Evolutionary conservation across 441 rosid species (phyloP), one percentile per base, ranked within the genome.

Genomic region (Pelargonium citronellum): DNA sequence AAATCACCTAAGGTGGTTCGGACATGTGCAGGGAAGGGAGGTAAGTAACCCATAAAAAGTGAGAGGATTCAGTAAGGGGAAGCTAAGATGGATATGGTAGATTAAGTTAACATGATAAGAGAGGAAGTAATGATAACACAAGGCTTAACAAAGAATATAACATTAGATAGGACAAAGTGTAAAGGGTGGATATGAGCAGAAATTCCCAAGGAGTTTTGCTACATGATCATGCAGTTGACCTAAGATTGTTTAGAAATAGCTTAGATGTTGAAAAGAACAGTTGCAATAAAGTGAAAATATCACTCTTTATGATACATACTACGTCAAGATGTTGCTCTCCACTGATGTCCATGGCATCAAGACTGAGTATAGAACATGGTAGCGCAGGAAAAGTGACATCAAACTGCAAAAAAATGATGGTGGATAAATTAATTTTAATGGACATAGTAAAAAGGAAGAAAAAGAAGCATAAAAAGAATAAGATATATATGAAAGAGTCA

Each of bases 241-340:
- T 4, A 34, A 34, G 39, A 34, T 34, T 34, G 39, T 34, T 34
- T 34, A 34, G 39, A 34, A 34, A 34, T 5, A 34, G 7, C 39
- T 64, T 39, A 10, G 44, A 5, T n/a, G 44, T 64, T 13, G 15
- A 24, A 47, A 69, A 24, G 6, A 30, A 10, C 5, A 66, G 47
- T 13, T n/a, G 62, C 39, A 24, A 57, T 16, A 19, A 27, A 64
- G 63, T n/a, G 60, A 27, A 11, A 65, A 43, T 34, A 24, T 2
- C 39, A 41, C 51, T 15, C 47, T 41, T 67, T 39, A 43, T 17
- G 53, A 63, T 57, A 80, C 87, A 73, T 81, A 94, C 98, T 72
- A 94, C 93, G 73, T 94, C 98, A 77, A 94, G 95, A 82, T 94
- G 96, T 55, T 91, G 92, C 80, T 87, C 97, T 71, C 97, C 99